Conservation (phyloP, 305 asterid species). For the Solanum hybrid region DNA sequence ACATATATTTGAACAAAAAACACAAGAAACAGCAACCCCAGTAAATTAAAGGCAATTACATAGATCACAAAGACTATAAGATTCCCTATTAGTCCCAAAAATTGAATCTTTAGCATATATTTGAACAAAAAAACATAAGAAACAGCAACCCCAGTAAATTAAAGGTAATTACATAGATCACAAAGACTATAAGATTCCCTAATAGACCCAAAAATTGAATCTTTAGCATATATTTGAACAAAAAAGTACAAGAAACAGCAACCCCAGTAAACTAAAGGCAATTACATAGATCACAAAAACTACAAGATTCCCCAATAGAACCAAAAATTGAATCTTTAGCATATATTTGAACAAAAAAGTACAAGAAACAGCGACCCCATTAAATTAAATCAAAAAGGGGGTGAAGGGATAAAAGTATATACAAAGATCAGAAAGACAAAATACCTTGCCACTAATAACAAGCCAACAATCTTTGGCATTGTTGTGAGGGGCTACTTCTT, state of each 20-base stretch:
- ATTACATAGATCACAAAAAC: background rate
- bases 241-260: background rate
- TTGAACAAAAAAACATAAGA: background rate
- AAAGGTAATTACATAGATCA: background rate
- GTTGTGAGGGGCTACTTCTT: conserved; percentile 75
- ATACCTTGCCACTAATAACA: conserved; percentile 63
- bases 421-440: background rate
- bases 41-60: no score
- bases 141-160: background rate
- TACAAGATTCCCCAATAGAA: background rate
- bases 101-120: conserved; percentile 35
- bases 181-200: background rate
- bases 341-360: background rate
- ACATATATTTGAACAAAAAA: background rate
- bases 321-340: background rate
- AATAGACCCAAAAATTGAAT: background rate
- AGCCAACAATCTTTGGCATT: conserved; percentile 78
- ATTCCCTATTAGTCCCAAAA: conserved; percentile 32
- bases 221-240: background rate
- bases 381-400: background rate
- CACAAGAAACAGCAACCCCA: background rate
- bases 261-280: background rate
- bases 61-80: background rate
- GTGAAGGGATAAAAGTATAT: background rate
- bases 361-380: background rate